Evolutionary conservation across 2,329 filamentous ascomycete genomes (phyloP).

Genomic region (Parafenestella ontariensis): DNA sequence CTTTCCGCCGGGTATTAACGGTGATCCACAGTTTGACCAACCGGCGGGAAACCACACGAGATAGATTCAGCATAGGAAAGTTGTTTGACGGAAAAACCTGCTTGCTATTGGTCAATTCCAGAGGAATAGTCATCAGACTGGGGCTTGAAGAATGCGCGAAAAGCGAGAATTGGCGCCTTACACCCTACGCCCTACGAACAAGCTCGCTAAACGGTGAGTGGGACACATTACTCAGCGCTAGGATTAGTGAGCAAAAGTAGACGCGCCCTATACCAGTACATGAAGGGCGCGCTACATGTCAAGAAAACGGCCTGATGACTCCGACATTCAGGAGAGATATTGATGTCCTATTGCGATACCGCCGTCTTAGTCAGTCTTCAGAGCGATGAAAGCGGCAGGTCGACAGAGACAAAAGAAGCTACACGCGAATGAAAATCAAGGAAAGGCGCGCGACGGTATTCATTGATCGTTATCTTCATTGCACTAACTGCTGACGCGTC

Average conservation of each 20-base stretch:
- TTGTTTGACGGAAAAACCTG: background rate
- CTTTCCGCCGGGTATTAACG: constrained; percentile 2
- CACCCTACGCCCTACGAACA: no score
- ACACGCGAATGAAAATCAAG: background rate
- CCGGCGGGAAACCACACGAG: background rate
- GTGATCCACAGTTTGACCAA: no score
- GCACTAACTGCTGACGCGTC: background rate
- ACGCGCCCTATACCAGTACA: constrained; percentile 6
- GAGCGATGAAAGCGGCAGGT: background rate
- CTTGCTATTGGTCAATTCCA: background rate
- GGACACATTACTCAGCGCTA: constrained; percentile 6
- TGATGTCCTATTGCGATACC: background rate
- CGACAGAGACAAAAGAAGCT: background rate
- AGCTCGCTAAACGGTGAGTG: background rate
- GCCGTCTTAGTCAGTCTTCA: background rate
- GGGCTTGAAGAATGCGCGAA: background rate
- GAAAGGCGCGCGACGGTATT: background rate
- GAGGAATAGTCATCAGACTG: background rate
- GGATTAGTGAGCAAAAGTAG: background rate
- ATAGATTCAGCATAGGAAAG: background rate
- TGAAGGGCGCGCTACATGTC: no score
- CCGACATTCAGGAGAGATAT: background rate
- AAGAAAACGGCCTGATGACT: background rate
- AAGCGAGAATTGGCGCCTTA: constrained; percentile 3
- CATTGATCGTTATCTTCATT: background rate